phyloP scores from a whole-genome alignment of 2,329 filamentous ascomycete species.

The Pseudogymnoascus sp. region DNA sequence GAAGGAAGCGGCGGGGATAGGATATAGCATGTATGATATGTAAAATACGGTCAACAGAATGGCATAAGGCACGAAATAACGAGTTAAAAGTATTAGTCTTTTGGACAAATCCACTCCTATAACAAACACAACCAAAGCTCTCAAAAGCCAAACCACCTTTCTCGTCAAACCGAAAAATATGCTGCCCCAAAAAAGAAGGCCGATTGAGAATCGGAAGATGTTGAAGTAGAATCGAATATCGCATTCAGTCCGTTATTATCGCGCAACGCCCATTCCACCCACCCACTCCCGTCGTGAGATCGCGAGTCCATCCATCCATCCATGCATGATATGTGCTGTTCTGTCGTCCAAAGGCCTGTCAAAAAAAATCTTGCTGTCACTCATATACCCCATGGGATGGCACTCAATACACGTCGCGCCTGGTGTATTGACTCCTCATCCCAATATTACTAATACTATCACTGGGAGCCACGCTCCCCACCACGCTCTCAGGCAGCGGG shows the following conservation, averaged over 20 bases:
- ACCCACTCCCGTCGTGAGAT: neutral
- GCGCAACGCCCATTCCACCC: neutral
- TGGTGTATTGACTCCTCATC: constrained; percentile 24
- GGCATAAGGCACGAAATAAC: neutral
- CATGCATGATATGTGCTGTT: neutral
- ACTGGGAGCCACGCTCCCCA: constrained; percentile 47
- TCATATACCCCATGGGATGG: neutral
- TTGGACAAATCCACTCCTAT: constrained; percentile 1
- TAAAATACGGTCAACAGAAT: neutral
- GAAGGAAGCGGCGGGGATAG: neutral
- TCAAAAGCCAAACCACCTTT: neutral
- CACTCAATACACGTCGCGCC: neutral
- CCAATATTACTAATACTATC: constrained; percentile 57
- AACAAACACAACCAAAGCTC: neutral
- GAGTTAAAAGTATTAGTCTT: constrained; percentile 3
- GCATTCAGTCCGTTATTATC: neutral
- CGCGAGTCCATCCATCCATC: neutral
- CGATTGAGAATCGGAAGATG: neutral
- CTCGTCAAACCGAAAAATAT: neutral
- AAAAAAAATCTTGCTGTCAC: neutral
- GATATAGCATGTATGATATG: constrained; percentile 2
- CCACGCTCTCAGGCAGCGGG: constrained; percentile 18
- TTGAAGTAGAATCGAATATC: neutral
- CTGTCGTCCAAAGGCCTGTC: neutral
- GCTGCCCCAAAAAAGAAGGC: neutral